Percentiles rank a stretch among this genome's conserved stretches.
These are phyloP conservation scores for Vachellia collinsii DNA, from an alignment of 306 rosid genomes.

Conservation along the genomic window DNA sequence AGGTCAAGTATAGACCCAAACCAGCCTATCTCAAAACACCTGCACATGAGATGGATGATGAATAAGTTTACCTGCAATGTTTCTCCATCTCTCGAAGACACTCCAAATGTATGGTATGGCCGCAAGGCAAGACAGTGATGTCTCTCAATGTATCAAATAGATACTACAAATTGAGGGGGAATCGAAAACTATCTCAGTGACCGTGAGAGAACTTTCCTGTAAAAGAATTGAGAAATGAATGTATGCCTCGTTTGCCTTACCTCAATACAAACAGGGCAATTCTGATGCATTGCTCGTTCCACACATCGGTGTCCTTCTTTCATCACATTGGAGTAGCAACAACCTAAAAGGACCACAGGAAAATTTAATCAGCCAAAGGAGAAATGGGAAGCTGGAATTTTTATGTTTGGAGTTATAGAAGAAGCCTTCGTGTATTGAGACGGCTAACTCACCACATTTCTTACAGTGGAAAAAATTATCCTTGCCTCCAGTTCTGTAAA, in stretches of 20 bases:
- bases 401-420: neutral
- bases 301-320: conserved; percentile 69
- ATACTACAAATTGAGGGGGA: conserved; percentile 50
- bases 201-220: conserved; percentile 1
- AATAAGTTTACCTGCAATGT: conserved; percentile 61
- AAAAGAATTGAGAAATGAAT: neutral
- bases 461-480: conserved; percentile 85
- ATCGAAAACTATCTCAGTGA: conserved; percentile 14
- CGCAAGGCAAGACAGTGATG: conserved; percentile 78
- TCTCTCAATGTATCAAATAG: conserved; percentile 70
- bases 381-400: neutral
- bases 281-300: conserved; percentile 86
- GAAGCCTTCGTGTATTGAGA: neutral
- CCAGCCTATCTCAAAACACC: no score
- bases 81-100: conserved; percentile 77
- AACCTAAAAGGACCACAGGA: conserved; percentile 47
- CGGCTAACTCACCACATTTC: conserved; percentile 64
- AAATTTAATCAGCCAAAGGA: conserved; percentile 13
- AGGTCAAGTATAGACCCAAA: neutral
- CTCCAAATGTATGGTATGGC: conserved; percentile 85
- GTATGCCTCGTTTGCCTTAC: conserved; percentile 38
- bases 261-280: conserved; percentile 91
- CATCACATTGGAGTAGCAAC: conserved; percentile 73
- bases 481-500: conserved; percentile 76
- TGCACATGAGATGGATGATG: neutral